phyloP scores from a whole-genome alignment of 75 land plant species.

The Sequoiadendron giganteum region DNA sequence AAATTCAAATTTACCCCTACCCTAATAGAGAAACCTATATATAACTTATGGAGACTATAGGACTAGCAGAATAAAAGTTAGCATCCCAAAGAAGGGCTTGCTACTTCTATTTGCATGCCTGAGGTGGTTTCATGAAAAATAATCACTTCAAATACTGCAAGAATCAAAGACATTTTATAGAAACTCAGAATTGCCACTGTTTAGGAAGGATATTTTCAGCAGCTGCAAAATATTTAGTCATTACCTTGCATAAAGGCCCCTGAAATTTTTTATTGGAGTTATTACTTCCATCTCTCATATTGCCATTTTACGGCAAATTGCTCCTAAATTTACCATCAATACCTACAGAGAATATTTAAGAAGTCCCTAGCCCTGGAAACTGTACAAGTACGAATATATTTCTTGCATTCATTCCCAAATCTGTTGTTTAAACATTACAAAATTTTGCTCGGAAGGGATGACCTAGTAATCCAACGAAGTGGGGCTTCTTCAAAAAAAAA shows the following conservation, averaged over 20 bases:
- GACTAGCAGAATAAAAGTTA: background rate
- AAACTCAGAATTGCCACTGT: background rate
- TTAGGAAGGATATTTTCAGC: background rate
- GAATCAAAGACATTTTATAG: background rate
- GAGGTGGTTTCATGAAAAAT: background rate
- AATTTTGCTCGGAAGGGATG: background rate
- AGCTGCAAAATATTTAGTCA: background rate
- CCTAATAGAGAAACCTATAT: background rate
- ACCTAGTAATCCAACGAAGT: background rate
- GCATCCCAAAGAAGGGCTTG: background rate
- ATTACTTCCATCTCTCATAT: background rate
- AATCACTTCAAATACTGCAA: background rate
- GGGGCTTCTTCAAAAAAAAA: background rate
- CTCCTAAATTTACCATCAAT: background rate
- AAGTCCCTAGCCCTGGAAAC: background rate
- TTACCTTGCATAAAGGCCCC: background rate
- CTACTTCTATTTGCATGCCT: background rate
- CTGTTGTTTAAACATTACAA: background rate
- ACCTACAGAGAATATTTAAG: background rate
- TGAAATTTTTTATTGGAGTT: background rate
- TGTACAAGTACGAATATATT: no score
- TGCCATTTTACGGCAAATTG: background rate
- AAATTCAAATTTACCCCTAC: background rate
- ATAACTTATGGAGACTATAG: background rate
- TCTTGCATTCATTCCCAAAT: background rate